Evolutionary conservation across 371 early-diverging fungal genomes (phyloP), one percentile per base, ranked within the genome.

Genomic region (Parasitella parasitica): DNA sequence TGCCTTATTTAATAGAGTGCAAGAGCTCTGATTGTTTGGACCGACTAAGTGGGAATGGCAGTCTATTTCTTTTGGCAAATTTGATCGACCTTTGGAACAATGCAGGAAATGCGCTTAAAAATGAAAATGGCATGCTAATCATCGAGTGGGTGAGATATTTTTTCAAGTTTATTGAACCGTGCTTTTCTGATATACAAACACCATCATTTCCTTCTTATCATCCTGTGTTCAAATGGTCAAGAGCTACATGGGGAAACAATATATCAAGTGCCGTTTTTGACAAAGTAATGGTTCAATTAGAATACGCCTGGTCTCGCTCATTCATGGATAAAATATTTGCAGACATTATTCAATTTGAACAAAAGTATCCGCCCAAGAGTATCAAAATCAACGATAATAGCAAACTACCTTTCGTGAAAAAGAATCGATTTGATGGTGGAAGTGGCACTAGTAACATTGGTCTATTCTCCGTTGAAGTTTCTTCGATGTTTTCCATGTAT

Each of bases 211-310:
- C 75, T 20, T 71, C 76, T 11, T 88, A 86, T 57, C 91, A 90
- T 59, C 86, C 89, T 12, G 35, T 90, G 3, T 88, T 90, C 30
- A 82, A 82, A 57, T 90, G 91, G 90, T 77, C 85, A 13, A 52
- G 56, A 13, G 63, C 70, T 0, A 35, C 36, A 4, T 72, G 70
- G 62, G 84, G 85, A 50, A 78, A 81, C 26, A 54, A 67, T 5
- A 66, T 85, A 11, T 67, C 79, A 18, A 63, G 71, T 2, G 39
- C 65, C 12, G 78, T 85, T 2, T 80, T 74, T 57, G 78, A 73
- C 30, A 51, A 61, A n/a, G 66, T 86, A 6, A 70, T 84, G 6
- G 54, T 61, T 6, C 85, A 84, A 49, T 51, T 90, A 4, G 84
- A 84, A 26, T 78, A 77, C 28, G 59, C 88, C 2, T 87, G 90